Conservation (phyloP, 2,329 filamentous ascomycete species). For the Pestalotiopsis sp. region DNA sequence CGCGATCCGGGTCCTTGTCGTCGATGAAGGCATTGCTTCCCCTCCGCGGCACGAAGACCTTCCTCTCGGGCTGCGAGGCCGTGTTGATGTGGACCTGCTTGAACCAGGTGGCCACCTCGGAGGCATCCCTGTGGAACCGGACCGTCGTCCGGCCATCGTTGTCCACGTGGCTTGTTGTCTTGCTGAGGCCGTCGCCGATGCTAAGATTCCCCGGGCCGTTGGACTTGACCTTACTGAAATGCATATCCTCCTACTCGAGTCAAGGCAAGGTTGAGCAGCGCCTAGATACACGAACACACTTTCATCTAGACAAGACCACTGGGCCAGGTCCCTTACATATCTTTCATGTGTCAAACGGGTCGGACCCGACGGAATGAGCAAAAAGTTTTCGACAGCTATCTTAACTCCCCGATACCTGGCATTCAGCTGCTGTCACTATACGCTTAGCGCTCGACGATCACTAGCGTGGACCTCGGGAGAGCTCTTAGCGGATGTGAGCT, state of each 20-base stretch:
- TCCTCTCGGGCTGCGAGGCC: background rate
- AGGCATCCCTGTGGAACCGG: background rate
- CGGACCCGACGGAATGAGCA: too few species aligned
- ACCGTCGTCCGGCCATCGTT: slow-evolving; percentile 5
- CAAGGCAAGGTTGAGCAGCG: background rate
- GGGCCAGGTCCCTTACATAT: too few species aligned
- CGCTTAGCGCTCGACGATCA: too few species aligned
- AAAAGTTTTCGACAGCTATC: too few species aligned
- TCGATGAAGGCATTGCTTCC: slow-evolving; percentile 2
- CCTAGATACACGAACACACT: background rate
- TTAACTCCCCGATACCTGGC: too few species aligned
- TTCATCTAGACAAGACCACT: too few species aligned
- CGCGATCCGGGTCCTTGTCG: background rate
- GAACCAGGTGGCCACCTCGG: background rate
- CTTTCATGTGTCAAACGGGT: too few species aligned
- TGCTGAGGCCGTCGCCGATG: background rate
- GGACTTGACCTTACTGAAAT: background rate
- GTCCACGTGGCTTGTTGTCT: background rate
- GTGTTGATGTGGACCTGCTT: background rate
- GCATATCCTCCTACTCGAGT: background rate
- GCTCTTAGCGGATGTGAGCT: too few species aligned
- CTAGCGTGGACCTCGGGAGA: too few species aligned
- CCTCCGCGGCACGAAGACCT: background rate
- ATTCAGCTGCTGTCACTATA: too few species aligned
- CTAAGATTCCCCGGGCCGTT: background rate